Base-by-base conservation (phyloP, 1,284 basidiomycete species). In the Stygiomarasmius scandens region DNA sequence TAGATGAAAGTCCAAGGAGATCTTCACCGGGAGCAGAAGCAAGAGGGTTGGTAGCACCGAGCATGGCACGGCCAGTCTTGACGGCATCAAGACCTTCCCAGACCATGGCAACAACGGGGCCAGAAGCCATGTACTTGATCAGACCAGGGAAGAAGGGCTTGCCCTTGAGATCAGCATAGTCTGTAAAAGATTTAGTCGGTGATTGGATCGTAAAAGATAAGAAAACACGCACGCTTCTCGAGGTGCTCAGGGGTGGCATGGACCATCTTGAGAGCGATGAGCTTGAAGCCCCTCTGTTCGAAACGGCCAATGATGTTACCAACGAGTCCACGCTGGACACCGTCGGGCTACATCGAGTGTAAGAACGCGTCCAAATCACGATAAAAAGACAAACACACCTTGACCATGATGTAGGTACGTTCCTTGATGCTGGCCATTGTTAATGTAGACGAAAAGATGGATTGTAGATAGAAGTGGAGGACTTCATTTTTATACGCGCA, bases 21-120 rank as follows among this genome's bases (percentile, higher is more conserved):
- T 67, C 70, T 71, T 62, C 63, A 90, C 95, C 95, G 65, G 93
- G 86, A 63, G 86, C 80, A 63, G 96, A 98, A 53, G 84, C 85
- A 62, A 98, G 87, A 60, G 96, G 97, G 89, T 99, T 98, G 73
- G 97, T 98, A 50, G 95, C 89, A 72, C 96, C 95, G 68, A 99
- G 92, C 88, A 98, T 95, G 74, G 76, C 84, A 78, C 95, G 94
- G 67, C 95, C 95, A 62, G 92, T 95, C 85, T 96, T 96, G 82
- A 97, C 95, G 66, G 93, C 94, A 73, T 97, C 94, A 69, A 96
- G 89, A 67, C 96, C 96, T 80, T 98, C 85, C 86, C 95, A 98
- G 69, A 96, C 96, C 88, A 98, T 97, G 70, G 85, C 93, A 69
- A 97, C 90, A 67, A 99, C 96, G 67, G 96, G 96, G 63, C 96